Percentiles rank a stretch among this genome's conserved stretches.
These are phyloP conservation scores for Pseudisothecium myosuroides DNA, from an alignment of 225 moss, liverwort and hornwort genomes.

Conservation along the genomic window DNA sequence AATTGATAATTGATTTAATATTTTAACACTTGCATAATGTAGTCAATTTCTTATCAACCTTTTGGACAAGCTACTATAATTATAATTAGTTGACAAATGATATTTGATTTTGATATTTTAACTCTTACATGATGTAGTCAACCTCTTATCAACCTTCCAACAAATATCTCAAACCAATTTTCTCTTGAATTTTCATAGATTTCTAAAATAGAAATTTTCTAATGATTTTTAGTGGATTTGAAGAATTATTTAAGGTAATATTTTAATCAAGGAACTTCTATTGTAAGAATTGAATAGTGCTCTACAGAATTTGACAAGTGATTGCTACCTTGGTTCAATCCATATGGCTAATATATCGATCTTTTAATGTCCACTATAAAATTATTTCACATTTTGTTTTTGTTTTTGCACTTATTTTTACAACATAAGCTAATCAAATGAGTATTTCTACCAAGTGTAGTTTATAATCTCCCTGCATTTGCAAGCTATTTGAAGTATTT, in stretches of 20 bases:
- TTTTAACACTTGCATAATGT: not conserved
- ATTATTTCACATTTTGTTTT: not conserved
- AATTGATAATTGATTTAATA: not conserved
- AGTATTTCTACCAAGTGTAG: too few relatives aligned
- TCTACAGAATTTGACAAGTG: not conserved
- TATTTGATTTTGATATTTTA: not conserved
- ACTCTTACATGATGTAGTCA: not conserved
- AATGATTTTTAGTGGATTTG: not conserved
- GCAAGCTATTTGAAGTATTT: not conserved
- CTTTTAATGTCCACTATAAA: not conserved
- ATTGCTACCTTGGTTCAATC: not conserved
- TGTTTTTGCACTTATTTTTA: not conserved
- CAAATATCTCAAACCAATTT: not conserved
- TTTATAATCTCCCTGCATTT: not conserved
- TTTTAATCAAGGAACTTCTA: not conserved
- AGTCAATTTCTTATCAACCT: not conserved
- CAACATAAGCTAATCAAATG: not conserved
- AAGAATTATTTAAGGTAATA: accelerated
- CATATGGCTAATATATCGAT: not conserved
- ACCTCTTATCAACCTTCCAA: not conserved
- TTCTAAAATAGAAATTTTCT: accelerated
- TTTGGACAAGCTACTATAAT: too few relatives aligned
- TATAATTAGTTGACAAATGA: too few relatives aligned
- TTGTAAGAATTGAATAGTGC: not conserved
- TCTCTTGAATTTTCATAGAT: not conserved